Base-by-base conservation (phyloP, 2,329 filamentous ascomycete genomes). In the Epichloe bromicola region DNA sequence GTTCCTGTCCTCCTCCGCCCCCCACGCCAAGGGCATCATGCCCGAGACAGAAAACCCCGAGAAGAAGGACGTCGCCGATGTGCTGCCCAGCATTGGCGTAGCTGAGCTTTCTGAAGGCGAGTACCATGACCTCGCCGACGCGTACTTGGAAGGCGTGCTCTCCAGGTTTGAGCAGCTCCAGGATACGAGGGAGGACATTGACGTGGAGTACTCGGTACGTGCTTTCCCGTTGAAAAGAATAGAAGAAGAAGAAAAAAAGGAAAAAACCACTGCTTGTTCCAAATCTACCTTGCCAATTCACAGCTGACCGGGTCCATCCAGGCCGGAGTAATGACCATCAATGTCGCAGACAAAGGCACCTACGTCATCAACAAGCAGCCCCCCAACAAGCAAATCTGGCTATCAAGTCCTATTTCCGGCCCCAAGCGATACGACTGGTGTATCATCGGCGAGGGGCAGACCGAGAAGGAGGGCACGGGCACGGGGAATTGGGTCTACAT, bases 281-380 rank as follows among this genome's bases (percentile, higher is more conserved):
- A 23, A 8, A 42, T 12, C 11, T 20, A 4, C 30, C 10, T 23
- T 5, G 11, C 19, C 6, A 14, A n/a, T 33, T 11, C n/a, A 17
- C 15, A 11, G n/a, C 26, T 15, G 11, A 17, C 15, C 6, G 23
- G 23, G 6, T 26, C 36, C 14, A 17, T 11, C 17, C 14, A 96
- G 90, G 79, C 88, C 50, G 91, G 93, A 51, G 89, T 97, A 51
- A 76, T 97, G 59, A 89, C 83, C 56, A 74, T 97, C 61, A 75
- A 72, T 6, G 80, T 87, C 59, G 79, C 81, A 1, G 72, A 75
- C 12, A 73, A 80, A 48, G 89, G 90, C 55, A 91, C 81, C 33
- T 98, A 94, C 65, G 87, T 98, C 54, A 78, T 98, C 70, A 98
- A 98, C 79, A 98, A 98, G 70, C 93, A 98, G 68, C 93, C 93